Evolutionary conservation across 2,329 filamentous ascomycete species (phyloP).

Genomic region (Sporothrix dimorphospora): DNA sequence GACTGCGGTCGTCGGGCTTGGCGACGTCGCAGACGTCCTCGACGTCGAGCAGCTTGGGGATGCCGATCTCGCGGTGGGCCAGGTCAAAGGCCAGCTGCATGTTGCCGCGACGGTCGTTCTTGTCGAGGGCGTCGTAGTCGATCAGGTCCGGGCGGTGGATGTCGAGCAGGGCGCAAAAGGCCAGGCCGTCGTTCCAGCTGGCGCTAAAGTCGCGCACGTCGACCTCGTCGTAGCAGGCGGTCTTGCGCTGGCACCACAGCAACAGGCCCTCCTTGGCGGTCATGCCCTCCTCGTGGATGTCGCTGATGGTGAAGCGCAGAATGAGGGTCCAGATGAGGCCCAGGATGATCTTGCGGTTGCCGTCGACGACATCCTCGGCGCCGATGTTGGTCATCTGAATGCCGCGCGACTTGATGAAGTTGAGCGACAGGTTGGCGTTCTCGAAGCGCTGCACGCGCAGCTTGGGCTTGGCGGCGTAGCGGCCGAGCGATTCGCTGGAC

Average conservation of each 20-base stretch:
- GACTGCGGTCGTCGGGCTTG: constrained; percentile 90
- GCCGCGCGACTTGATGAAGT: constrained; percentile 80
- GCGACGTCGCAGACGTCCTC: constrained; percentile 97
- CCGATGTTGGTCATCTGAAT: constrained; percentile 99
- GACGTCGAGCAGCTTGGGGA: constrained; percentile 91
- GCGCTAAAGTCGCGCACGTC: constrained; percentile 92
- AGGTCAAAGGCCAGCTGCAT: constrained; percentile 99
- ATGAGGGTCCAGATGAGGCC: constrained; percentile 98
- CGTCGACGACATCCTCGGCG: constrained; percentile 96
- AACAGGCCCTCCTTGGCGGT: constrained; percentile 95
- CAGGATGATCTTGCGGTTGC: constrained; percentile 95
- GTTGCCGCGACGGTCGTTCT: constrained; percentile 90
- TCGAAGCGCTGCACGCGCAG: constrained; percentile 96
- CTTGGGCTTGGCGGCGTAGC: constrained; percentile 95
- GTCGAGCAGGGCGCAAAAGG: constrained; percentile 93
- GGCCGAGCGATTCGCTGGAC: constrained; percentile 89
- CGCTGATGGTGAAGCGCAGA: constrained; percentile 95
- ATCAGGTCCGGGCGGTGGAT: constrained; percentile 97
- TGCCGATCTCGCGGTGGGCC: constrained; percentile 93
- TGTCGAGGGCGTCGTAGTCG: constrained; percentile 93
- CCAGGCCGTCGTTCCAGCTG: constrained; percentile 97
- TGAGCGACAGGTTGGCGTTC: constrained; percentile 93
- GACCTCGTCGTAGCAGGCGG: constrained; percentile 96
- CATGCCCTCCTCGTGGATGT: constrained; percentile 97
- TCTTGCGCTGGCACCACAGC: constrained; percentile 97